phyloP scores from a whole-genome alignment of 2,329 filamentous ascomycete species.

The Truncatella angustata region DNA sequence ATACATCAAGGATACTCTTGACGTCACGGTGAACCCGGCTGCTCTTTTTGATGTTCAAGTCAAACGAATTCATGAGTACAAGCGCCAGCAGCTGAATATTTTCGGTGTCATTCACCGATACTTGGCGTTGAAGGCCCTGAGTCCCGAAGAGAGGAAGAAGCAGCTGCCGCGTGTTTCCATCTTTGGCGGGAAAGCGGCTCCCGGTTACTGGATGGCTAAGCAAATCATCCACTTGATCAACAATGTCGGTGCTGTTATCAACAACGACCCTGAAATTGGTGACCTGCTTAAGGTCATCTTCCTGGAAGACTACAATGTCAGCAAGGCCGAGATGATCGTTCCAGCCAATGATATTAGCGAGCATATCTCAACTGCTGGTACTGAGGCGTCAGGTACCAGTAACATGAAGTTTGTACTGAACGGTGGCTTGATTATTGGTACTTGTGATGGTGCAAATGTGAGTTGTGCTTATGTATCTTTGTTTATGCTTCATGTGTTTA shows the following conservation, averaged over 20 bases:
- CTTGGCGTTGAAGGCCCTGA: constrained; percentile 82
- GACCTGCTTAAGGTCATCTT: constrained; percentile 97
- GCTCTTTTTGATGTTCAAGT: constrained; percentile 96
- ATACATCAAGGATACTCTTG: constrained; percentile 81
- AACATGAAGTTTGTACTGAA: constrained; percentile 99
- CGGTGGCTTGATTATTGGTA: constrained; percentile 94
- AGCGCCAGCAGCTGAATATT: constrained; percentile 98
- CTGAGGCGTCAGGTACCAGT: constrained; percentile 83
- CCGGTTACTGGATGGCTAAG: constrained; percentile 99
- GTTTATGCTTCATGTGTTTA: neutral
- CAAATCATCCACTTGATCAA: constrained; percentile 97
- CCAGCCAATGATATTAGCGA: constrained; percentile 96
- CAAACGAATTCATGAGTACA: constrained; percentile 99
- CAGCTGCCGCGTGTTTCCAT: constrained; percentile 85
- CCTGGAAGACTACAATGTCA: constrained; percentile 97
- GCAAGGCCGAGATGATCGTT: constrained; percentile 95
- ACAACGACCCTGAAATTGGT: constrained; percentile 87
- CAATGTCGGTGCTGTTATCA: constrained; percentile 83
- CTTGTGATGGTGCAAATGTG: constrained; percentile 95
- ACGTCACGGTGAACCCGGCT: constrained; percentile 79
- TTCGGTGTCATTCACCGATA: constrained; percentile 97
- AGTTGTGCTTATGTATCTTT: constrained; percentile 33
- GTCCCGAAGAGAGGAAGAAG: constrained; percentile 81
- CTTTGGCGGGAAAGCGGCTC: constrained; percentile 96
- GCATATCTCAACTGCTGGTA: constrained; percentile 97